phyloP scores from a whole-genome alignment of 345 rosid genomes.

The Cardamine chenopodiifolia region DNA sequence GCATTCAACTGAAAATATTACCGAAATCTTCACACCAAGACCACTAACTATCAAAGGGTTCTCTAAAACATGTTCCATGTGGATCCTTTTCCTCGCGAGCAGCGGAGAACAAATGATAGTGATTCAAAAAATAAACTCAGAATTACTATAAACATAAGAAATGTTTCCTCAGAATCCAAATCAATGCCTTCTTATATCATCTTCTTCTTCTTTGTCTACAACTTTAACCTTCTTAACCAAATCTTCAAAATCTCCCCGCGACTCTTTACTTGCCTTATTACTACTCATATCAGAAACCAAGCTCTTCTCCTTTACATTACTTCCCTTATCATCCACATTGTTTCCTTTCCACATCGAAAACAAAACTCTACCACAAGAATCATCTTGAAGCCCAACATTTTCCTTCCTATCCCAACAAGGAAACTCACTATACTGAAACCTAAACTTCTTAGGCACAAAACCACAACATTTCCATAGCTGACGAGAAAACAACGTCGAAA shows the following conservation, averaged over 20 bases:
- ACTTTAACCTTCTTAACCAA: conserved; percentile 57
- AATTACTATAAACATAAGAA: background rate
- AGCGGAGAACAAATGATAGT: background rate
- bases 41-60: conserved; percentile 32
- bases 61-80: background rate
- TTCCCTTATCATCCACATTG: conserved; percentile 32
- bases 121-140: background rate
- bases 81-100: background rate
- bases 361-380: conserved; percentile 60
- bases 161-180: conserved; percentile 3
- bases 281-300: conserved; percentile 48
- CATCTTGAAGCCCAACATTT: conserved; percentile 43
- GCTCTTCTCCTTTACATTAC: conserved; percentile 47
- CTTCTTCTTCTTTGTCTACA: conserved; percentile 55
- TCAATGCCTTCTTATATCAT: conserved; percentile 28
- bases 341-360: conserved; percentile 65
- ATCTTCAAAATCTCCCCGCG: conserved; percentile 47
- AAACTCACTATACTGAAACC: conserved; percentile 59
- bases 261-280: conserved; percentile 57
- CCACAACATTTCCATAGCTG: conserved; percentile 87
- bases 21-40: too few species aligned
- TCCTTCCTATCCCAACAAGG: conserved; percentile 73
- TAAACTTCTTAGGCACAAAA: conserved; percentile 87
- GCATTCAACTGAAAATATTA: background rate
- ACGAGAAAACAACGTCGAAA: conserved; percentile 64